Base-by-base conservation (phyloP, 495 filamentous ascomycete species). In the Aspergillus sparsus region DNA sequence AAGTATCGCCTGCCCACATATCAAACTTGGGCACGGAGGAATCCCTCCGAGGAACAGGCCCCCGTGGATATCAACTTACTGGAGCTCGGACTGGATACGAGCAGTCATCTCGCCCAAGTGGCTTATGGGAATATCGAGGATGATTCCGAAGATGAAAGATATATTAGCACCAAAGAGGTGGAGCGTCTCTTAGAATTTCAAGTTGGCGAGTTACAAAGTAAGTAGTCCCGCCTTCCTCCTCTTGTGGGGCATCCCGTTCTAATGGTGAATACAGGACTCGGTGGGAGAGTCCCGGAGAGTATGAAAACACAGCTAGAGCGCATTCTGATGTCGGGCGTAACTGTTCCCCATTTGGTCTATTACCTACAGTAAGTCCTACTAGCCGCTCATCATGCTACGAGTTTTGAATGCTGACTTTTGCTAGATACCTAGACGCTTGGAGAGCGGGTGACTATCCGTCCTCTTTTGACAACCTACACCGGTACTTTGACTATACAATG, bases 401-500 rank as follows among this genome's bases (percentile, higher is more conserved):
- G 13, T 2, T 27, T 35, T 6, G 13, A 46, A 34, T 3, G 15
- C 27, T 49, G 32, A 56, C n/a, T 49, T 6, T 5, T 18, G 4
- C 8, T 45, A 83, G 89, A 60, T 98, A 93, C 72, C 83, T 96
- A 37, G 91, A 98, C 68, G 84, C 91, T 6, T 97, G 92, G 94
- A 83, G 85, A 61, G 84, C 92, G 10, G 95, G 95, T 0, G 93
- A 98, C 71, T 96, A 93, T 67, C 84, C 91, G 11, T 88, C 87
- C 0, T 88, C 93, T 0, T 93, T 97, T 70, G 93, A 98, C 60
- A 87, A 88, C 62, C 82, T 98, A 32, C 93, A 98, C 70, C 87
- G 92, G 41, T 98, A 96, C 72, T 98, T 97, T 68, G 94, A 98
- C 71, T 97, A 96, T 74, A 94, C 91, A 6, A 92, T 97, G 90